Percentiles rank a stretch among this genome's conserved stretches.
phyloP scores from a whole-genome alignment of 305 asterid species.

The Stenogyne calaminthoides region DNA sequence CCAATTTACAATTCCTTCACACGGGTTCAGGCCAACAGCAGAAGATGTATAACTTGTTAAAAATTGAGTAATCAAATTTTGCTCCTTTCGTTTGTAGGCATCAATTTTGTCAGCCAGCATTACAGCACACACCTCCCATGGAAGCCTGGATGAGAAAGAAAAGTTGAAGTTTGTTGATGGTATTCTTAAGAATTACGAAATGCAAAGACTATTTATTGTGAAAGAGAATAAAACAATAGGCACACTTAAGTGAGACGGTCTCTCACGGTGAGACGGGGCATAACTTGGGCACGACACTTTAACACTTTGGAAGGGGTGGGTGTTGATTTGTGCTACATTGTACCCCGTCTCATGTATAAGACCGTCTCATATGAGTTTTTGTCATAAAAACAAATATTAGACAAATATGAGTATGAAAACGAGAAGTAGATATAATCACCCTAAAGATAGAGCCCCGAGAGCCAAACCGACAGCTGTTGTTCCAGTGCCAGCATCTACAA shows the following conservation, averaged over 20 bases:
- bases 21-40: slow-evolving; percentile 12
- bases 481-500: slow-evolving; percentile 97
- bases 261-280: too few species aligned
- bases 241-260: too few species aligned
- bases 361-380: too few species aligned
- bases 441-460: slow-evolving; percentile 67
- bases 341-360: too few species aligned
- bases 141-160: slow-evolving; percentile 54
- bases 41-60: slow-evolving; percentile 30
- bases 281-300: too few species aligned
- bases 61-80: slow-evolving; percentile 63
- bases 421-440: slow-evolving; percentile 44
- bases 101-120: slow-evolving; percentile 82
- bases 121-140: slow-evolving; percentile 82
- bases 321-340: too few species aligned
- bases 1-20: slow-evolving; percentile 62
- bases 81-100: slow-evolving; percentile 64
- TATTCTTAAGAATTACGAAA: too few species aligned
- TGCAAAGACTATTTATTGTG: neutral
- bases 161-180: neutral
- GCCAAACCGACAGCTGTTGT: slow-evolving; percentile 90
- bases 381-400: neutral
- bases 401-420: neutral
- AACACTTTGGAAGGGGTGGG: too few species aligned
- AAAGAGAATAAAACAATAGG: neutral